A percentile compares a stretch with the other conserved stretches of the same genome.
Evolutionary conservation across 2,329 filamentous ascomycete species (phyloP).

Genomic region (Zymoseptoria passerinii): DNA sequence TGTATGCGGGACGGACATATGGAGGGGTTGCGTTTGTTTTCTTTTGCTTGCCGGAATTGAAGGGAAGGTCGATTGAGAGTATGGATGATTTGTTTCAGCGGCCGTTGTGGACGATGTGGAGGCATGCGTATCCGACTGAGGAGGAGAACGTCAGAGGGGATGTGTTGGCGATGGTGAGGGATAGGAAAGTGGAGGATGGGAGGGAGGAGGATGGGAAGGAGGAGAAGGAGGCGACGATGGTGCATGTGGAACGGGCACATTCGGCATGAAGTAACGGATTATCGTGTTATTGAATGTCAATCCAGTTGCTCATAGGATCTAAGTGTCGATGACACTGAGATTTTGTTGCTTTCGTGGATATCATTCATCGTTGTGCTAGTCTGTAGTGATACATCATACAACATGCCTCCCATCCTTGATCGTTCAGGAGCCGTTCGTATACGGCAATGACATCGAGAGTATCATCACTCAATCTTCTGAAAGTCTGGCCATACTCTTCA

Average conservation of each 20-base stretch:
- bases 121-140: slow-evolving; percentile 15
- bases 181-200: slow-evolving; percentile 7
- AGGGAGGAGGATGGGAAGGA: slow-evolving; percentile 4
- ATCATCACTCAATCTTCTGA: neutral
- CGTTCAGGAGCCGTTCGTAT: neutral
- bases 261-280: neutral
- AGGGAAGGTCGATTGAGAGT: slow-evolving; percentile 16
- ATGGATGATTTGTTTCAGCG: slow-evolving; percentile 18
- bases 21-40: slow-evolving; percentile 13
- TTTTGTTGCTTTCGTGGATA: neutral
- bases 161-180: slow-evolving; percentile 11
- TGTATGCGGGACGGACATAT: slow-evolving; percentile 15
- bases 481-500: neutral
- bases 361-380: neutral
- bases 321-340: neutral
- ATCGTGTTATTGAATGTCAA: no score
- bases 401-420: neutral
- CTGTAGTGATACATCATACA: neutral
- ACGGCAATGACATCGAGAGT: neutral
- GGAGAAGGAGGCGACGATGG: slow-evolving; percentile 1
- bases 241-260: slow-evolving; percentile 4
- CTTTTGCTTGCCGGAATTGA: slow-evolving; percentile 16
- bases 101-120: slow-evolving; percentile 15
- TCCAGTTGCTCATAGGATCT: no score
- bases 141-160: slow-evolving; percentile 16